These are phyloP conservation scores for Lachancea sp. DNA, from an alignment of 805 yeast species.

Conservation along the genomic window DNA sequence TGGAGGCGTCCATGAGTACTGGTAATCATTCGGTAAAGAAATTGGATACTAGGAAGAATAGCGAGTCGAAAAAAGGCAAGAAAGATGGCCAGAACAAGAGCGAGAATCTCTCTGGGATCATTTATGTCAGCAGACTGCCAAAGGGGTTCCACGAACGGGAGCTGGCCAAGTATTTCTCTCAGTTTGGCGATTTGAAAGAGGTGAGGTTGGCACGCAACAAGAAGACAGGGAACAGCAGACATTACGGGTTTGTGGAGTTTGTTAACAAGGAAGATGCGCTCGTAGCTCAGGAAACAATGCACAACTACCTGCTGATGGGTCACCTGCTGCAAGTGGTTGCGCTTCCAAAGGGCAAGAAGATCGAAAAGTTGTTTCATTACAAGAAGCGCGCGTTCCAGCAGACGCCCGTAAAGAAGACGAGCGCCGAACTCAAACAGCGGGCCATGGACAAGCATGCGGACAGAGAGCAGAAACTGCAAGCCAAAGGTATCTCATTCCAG, in stretches of 20 bases:
- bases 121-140: conserved; percentile 90
- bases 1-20: conserved; percentile 11
- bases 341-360: conserved; percentile 43
- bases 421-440: conserved; percentile 29
- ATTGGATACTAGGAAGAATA: conserved; percentile 20
- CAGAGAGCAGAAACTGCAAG: conserved; percentile 31
- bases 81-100: conserved; percentile 14
- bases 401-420: conserved; percentile 27
- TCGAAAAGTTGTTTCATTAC: conserved; percentile 34
- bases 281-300: conserved; percentile 92
- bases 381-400: conserved; percentile 32
- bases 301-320: conserved; percentile 83
- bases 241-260: conserved; percentile 87
- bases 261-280: conserved; percentile 67
- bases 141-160: conserved; percentile 84
- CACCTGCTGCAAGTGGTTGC: conserved; percentile 70
- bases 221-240: conserved; percentile 85
- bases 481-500: conserved; percentile 35
- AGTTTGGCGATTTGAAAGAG: conserved; percentile 80
- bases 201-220: conserved; percentile 82
- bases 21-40: conserved; percentile 26
- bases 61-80: conserved; percentile 17
- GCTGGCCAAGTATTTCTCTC: conserved; percentile 69
- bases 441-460: conserved; percentile 31
- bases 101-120: conserved; percentile 48